Evolutionary conservation across 805 yeast genomes (phyloP), one percentile per base, ranked within the genome.

Genomic region (Jamesozyma lodderae): DNA sequence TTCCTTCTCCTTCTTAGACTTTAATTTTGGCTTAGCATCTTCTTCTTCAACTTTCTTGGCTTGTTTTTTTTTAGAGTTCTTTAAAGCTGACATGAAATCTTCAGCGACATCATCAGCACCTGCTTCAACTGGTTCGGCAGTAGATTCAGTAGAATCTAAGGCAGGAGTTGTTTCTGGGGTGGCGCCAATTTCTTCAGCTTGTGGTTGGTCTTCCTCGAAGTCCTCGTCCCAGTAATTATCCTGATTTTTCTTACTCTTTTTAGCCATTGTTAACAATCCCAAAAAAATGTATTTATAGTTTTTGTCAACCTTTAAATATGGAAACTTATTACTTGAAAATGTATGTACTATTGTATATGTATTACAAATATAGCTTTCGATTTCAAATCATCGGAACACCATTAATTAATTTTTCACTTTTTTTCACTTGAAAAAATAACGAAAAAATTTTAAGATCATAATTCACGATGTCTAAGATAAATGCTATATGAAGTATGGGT

Each of bases 1-100:
- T 67, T 90, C 94, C 66, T 82, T 83, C 56, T 83, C 97, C 66
- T 90, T 87, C 74, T 90, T 92, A 41, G 90, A 77, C 63, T 88
- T 86, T 56, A 87, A 70, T 47, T 77, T 73, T 34, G 90, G 86
- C 22, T 75, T 86, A 23, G n/a, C 25, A 4, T 37, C 36, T 30
- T 36, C 64, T 35, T 70, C 75, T 35, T 67, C 61, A 37, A 29
- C 37, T 43, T 72, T 77, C 62, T 77, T 78, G 33, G 71, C 79
- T 48, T 75, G 78, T 72, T 83, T 84, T 61, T 75, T 74, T 66
- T 84, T 84, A 41, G 90, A 79, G 47, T 72, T 75, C 63, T 83
- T 76, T 63, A 88, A 73, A 31, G 95, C 81, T 36, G 87, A 73
- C 75, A 90, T 76, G 65, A 88, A 82, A 50, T 83, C 95, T 33